Evolutionary conservation across 1,284 basidiomycete genomes (phyloP), one percentile per base, ranked within the genome.

Genomic region (Cystobasidium sp.): DNA sequence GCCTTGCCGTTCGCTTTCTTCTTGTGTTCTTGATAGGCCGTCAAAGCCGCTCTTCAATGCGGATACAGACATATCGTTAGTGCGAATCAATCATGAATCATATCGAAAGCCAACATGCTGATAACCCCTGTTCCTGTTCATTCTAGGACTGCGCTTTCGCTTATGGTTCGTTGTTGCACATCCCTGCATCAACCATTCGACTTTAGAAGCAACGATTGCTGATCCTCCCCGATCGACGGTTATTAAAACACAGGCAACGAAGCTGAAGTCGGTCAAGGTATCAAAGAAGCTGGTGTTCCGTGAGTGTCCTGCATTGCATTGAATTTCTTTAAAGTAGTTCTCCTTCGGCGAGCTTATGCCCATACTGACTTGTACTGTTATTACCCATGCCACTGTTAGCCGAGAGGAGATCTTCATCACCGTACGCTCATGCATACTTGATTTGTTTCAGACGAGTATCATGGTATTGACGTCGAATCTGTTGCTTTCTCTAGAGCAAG

Each of bases 211-310:
- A n/a, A n/a, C n/a, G n/a, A n/a, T 18, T 22, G 14, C 44, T 31
- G 46, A 10, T 18, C 24, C 16, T 39, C 24, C 18, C 16, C 24
- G 16, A 62, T 14, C 20, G 59, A 12, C 16, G 20, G 12, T 39
- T 43, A 9, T 41, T 18, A 41, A 3, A 6, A 59, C 41, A 59
- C 41, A 68, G 66, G 79, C 72, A 96, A 95, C 82, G 93, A 96
- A 83, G 91, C 88, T 80, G 91, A 93, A 82, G 92, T 93, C 37
- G 93, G 92, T 16, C 80, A 90, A 68, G 93, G 92, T 52, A 89
- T 96, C 82, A 84, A 85, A 52, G 89, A 90, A 47, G 75, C 82
- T 6, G 84, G 85, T 37, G 87, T 94, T 24, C 76, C 82, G 6
- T 84, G 85, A 31, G 83, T 84, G 86, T 51, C 86, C 90, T 31